A percentile compares a stretch with the other conserved stretches of the same genome.
Evolutionary conservation across 352 stramenopile species (phyloP).

Genomic region (Phytophthora syringae): DNA sequence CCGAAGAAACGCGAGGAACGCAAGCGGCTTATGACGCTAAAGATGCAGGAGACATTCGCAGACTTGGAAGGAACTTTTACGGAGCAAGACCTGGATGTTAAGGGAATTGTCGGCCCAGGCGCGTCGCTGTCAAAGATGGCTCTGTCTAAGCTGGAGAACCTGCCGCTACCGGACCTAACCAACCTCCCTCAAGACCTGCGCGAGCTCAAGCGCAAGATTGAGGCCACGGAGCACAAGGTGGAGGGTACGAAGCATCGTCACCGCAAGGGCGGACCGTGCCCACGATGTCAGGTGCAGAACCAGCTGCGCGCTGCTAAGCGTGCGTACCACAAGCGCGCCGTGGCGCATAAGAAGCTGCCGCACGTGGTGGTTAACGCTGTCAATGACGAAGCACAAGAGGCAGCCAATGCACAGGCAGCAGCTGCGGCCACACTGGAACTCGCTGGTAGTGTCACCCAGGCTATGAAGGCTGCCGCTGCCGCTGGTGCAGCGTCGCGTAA

Average conservation of each 20-base stretch:
- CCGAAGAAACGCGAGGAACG: slow-evolving; percentile 69
- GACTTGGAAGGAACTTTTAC: slow-evolving; percentile 71
- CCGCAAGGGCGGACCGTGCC: slow-evolving; percentile 82
- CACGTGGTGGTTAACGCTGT: slow-evolving; percentile 51
- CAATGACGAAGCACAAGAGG: slow-evolving; percentile 43
- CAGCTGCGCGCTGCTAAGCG: slow-evolving; percentile 81
- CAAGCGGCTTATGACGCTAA: slow-evolving; percentile 66
- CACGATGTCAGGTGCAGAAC: slow-evolving; percentile 85
- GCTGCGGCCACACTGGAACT: slow-evolving; percentile 43
- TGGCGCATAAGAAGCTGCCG: slow-evolving; percentile 84
- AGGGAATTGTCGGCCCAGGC: slow-evolving; percentile 56
- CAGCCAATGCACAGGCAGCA: slow-evolving; percentile 40
- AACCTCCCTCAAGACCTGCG: slow-evolving; percentile 83
- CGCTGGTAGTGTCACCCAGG: slow-evolving; percentile 36
- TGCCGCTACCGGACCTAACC: slow-evolving; percentile 74
- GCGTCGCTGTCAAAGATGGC: slow-evolving; percentile 66
- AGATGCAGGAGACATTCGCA: slow-evolving; percentile 74
- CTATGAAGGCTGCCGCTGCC: slow-evolving; percentile 26
- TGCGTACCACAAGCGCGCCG: slow-evolving; percentile 80
- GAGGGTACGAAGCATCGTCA: slow-evolving; percentile 89
- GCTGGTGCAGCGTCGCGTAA: slow-evolving; percentile 24
- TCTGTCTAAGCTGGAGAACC: slow-evolving; percentile 70
- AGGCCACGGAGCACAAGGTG: slow-evolving; percentile 84
- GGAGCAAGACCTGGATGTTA: slow-evolving; percentile 72
- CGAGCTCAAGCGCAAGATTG: slow-evolving; percentile 87